phyloP scores from a whole-genome alignment of 345 rosid species.

The Brassica cretica region DNA sequence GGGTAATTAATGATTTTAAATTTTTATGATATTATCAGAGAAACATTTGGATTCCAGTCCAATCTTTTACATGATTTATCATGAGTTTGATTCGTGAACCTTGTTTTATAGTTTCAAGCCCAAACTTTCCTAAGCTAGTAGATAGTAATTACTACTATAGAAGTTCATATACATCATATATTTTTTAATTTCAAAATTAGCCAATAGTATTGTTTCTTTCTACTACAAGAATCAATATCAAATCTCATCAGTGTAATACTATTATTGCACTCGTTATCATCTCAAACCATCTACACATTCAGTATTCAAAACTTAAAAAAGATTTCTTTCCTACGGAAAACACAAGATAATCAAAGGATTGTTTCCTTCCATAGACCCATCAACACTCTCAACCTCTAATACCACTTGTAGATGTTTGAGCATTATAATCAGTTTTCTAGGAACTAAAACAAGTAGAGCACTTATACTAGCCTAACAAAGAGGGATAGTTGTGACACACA shows the following conservation, averaged over 20 bases:
- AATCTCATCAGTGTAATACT: neutral
- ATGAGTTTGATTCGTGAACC: neutral
- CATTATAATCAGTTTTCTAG: neutral
- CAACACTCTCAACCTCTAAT: neutral
- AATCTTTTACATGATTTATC: neutral
- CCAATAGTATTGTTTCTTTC: neutral
- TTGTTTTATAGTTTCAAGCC: neutral
- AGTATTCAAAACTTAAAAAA: neutral
- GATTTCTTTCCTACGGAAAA: neutral
- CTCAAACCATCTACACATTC: neutral
- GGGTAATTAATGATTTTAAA: neutral
- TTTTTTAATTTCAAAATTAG: neutral
- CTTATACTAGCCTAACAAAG: too few species aligned
- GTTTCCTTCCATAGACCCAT: neutral
- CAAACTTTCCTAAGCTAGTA: neutral
- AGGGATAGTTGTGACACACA: too few species aligned
- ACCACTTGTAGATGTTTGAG: neutral
- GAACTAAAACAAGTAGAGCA: too few species aligned
- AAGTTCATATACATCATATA: neutral
- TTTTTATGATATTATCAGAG: neutral
- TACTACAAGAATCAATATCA: neutral
- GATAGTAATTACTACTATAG: neutral
- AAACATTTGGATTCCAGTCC: neutral
- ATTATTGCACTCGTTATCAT: neutral
- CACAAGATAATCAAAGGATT: neutral